Evolutionary conservation across 1,284 basidiomycete genomes (phyloP).

Genomic region (Puccinia triticina): DNA sequence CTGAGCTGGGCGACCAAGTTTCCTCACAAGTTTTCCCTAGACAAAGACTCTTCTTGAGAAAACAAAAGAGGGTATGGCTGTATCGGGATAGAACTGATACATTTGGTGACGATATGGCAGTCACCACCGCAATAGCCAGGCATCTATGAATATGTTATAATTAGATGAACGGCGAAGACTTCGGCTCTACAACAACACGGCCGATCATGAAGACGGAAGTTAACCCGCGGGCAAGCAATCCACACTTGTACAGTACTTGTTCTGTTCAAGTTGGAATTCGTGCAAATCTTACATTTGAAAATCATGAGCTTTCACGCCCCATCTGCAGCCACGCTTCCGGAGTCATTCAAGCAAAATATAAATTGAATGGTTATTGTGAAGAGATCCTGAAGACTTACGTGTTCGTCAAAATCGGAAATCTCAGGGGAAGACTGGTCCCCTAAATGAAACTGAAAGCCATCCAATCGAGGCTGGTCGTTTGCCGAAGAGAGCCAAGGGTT

Average conservation of each 20-base stretch:
- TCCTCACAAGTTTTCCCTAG: not conserved
- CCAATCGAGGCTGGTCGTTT: conserved; percentile 15
- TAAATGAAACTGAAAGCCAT: conserved; percentile 32
- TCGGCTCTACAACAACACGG: not conserved
- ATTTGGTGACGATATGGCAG: not conserved
- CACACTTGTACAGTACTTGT: conserved; percentile 9
- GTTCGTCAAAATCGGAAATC: conserved; percentile 19
- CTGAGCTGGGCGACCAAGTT: not conserved
- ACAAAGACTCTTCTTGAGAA: not conserved
- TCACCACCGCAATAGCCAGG: not conserved
- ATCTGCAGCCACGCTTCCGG: conserved; percentile 3
- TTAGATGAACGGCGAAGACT: conserved; percentile 12
- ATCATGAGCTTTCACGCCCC: conserved; percentile 9
- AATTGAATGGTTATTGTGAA: not conserved
- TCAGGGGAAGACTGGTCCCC: conserved; percentile 18
- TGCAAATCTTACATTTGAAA: conserved; percentile 20
- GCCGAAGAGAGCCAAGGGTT: not conserved
- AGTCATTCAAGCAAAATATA: conserved; percentile 26
- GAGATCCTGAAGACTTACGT: not conserved
- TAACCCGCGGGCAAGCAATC: conserved; percentile 12
- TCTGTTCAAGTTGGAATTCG: conserved; percentile 9
- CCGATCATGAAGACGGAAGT: not conserved
- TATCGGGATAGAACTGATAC: not conserved
- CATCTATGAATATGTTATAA: not conserved
- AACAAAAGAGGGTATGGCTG: not conserved